Conservation (phyloP, 1,284 basidiomycete species). For the Apiotrichum sp. region DNA sequence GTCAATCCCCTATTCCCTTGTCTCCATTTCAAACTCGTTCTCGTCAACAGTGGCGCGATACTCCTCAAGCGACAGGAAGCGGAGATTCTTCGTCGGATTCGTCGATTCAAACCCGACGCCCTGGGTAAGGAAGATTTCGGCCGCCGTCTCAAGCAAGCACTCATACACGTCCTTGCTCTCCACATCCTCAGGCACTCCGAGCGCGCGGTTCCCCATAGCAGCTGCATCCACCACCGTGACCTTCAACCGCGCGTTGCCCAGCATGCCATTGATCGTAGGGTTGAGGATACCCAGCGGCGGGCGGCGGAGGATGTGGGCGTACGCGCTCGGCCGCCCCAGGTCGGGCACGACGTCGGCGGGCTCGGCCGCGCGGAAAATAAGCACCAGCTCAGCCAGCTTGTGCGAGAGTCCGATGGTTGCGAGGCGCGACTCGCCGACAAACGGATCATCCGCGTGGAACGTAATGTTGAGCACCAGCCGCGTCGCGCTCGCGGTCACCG, state of each 20-base stretch:
- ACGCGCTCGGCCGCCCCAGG: neutral
- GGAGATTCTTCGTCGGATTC: neutral
- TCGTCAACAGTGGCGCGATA: neutral
- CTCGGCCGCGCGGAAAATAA: neutral
- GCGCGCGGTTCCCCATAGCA: neutral
- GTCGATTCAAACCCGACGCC: neutral
- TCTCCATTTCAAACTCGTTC: neutral
- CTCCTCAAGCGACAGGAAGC: neutral
- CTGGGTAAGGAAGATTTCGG: neutral
- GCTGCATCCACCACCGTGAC: neutral
- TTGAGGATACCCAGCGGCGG: neutral
- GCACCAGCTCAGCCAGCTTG: neutral
- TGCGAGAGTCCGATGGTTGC: neutral
- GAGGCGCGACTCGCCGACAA: neutral
- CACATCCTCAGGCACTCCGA: neutral
- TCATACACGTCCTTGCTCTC: neutral
- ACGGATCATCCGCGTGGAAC: conserved; percentile 1
- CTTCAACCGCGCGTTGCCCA: neutral
- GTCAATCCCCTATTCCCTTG: neutral
- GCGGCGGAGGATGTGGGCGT: neutral
- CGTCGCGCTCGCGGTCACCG: neutral
- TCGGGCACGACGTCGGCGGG: neutral
- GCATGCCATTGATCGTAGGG: neutral
- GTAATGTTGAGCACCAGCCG: neutral
- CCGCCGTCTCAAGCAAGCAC: neutral